A percentile compares a stretch with the other conserved stretches of the same genome.
Evolutionary conservation across 352 stramenopile species (phyloP).

Genomic region (Phytophthora colocasiae): DNA sequence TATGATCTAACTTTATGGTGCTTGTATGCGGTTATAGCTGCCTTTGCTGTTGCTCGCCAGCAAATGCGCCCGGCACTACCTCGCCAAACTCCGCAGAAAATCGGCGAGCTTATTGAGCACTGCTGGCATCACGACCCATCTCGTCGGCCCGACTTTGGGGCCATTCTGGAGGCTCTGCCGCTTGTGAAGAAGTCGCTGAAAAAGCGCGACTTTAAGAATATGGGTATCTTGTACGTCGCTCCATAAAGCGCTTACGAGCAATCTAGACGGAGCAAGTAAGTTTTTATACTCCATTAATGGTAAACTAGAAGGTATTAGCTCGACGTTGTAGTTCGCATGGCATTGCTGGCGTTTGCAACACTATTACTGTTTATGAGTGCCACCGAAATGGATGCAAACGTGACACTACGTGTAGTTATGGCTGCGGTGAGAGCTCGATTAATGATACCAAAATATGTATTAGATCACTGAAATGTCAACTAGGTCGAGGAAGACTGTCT

Average conservation of each 20-base stretch:
- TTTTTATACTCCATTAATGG: slow-evolving; percentile 33
- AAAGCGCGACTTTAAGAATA: slow-evolving; percentile 89
- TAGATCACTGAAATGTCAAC: slow-evolving; percentile 15
- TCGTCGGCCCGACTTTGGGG: slow-evolving; percentile 75
- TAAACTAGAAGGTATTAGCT: slow-evolving; percentile 49
- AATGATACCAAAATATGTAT: too few species aligned
- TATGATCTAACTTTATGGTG: slow-evolving; percentile 6
- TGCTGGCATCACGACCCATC: slow-evolving; percentile 87
- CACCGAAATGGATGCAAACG: too few species aligned
- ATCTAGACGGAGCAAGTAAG: slow-evolving; percentile 27
- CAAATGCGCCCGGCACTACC: slow-evolving; percentile 87
- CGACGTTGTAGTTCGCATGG: not conserved
- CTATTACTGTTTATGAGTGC: too few species aligned
- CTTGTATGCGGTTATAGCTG: slow-evolving; percentile 44
- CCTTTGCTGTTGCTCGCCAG: slow-evolving; percentile 86
- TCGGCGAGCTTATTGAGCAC: slow-evolving; percentile 82
- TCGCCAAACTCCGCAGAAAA: slow-evolving; percentile 82
- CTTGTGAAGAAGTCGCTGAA: slow-evolving; percentile 84
- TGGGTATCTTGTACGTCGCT: slow-evolving; percentile 63
- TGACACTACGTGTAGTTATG: too few species aligned
- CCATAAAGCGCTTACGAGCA: slow-evolving; percentile 18
- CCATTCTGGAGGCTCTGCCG: slow-evolving; percentile 79
- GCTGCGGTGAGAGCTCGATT: too few species aligned
- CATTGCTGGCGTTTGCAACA: too few species aligned
- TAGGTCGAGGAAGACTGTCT: not conserved